Evolutionary conservation across 495 filamentous ascomycete species (phyloP), one percentile per base, ranked within the genome.

Genomic region (Trichocladium antarcticum): DNA sequence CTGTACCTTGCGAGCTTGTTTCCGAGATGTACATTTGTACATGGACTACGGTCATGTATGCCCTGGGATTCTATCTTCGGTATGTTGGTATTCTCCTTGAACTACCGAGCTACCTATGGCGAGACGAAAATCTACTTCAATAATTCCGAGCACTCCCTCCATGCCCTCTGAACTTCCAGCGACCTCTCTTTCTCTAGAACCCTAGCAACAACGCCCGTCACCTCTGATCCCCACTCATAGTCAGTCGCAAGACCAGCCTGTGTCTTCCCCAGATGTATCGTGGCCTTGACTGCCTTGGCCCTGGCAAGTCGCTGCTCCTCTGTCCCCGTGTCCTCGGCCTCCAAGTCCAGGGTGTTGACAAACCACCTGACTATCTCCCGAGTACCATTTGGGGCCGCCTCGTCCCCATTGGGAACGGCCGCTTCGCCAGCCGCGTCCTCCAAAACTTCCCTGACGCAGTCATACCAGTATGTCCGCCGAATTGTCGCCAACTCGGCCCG

Each of bases 291-390:
- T 0, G 70, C 65, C 51, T 66, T 68, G 11, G 59, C 61, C 31
- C 70, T 57, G 20, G 56, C 45, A n/a, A 63, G 49, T 15, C 72
- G 56, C 54, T 73, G 69, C 6, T 53, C 57, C 45, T 74, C 71
- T 0, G 67, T 59, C 8, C 67, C 61, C 0, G 59, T 47, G 10
- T 64, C 64, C 0, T 60, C 57, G n/a, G 62, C 57, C 6, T 62
- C 57, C 7, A 67, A 47, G 12, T 68, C 64, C 6, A 75, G 45
- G n/a, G 70, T 59, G 16, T 48, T 50, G 15, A 72, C 51, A 56
- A 68, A 72, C 53, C 60, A 62, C 40, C 48, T 49, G 27, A 65
- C 50, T 0, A 68, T 35, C 21, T 59, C 45, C 5, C 42, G 43
- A 0, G 29, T 54, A 1, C 54, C 38, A 5, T 45, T 40, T 10